Conservation (phyloP, 176 grass and related monocot genomes). For the Poa pratensis region DNA sequence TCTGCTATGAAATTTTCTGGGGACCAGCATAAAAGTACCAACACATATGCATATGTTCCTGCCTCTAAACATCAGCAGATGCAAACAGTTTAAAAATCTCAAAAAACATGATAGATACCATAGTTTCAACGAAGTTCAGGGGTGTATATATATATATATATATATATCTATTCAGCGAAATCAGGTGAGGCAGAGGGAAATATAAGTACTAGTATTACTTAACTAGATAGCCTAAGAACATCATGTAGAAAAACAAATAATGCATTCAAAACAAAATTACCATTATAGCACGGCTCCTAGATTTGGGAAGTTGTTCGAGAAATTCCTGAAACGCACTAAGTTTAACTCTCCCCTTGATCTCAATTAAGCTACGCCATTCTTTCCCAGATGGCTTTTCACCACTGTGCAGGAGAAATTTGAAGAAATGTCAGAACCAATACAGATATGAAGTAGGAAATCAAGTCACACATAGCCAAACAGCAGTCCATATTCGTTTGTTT, state of each 20-base stretch:
- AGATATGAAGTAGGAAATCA: constrained; percentile 28
- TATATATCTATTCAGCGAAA: not conserved
- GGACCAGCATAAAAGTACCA: not conserved
- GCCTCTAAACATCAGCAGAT: not conserved
- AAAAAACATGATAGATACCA: not conserved
- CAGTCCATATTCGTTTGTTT: constrained; percentile 17
- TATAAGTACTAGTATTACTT: no score
- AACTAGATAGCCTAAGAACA: no score
- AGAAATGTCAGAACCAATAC: constrained; percentile 34
- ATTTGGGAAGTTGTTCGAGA: constrained; percentile 84
- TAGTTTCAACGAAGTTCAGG: not conserved
- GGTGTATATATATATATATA: no score
- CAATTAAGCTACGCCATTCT: constrained; percentile 91
- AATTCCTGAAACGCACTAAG: constrained; percentile 94
- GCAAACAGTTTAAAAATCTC: constrained; percentile 3
- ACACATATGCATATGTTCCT: not conserved
- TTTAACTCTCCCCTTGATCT: constrained; percentile 99
- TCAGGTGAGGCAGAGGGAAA: not conserved
- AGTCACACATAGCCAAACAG: not conserved
- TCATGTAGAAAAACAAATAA: not conserved
- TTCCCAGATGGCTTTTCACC: constrained; percentile 89
- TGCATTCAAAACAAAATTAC: constrained; percentile 54
- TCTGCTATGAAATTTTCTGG: not conserved
- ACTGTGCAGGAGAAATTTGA: constrained; percentile 54
- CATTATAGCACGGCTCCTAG: constrained; percentile 92